Base-by-base conservation (phyloP, 768 basidiomycete species). In the Erythrobasidium yunnanense region DNA sequence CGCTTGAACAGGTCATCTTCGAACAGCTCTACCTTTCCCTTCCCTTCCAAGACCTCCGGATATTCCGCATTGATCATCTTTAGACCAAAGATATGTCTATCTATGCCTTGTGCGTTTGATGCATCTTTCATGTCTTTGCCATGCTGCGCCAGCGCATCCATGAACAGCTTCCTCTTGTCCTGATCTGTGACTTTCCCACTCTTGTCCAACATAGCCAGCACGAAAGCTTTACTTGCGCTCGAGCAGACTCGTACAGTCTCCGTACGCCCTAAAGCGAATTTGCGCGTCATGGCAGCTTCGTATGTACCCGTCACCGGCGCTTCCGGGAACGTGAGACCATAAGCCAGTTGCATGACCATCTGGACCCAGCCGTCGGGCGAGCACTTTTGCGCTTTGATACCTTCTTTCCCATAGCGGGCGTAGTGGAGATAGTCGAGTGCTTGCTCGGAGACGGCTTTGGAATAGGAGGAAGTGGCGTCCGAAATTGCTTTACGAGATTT, bases 331-430 rank as follows among this genome's bases (percentile, higher is more conserved):
- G 91, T 83, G 78, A 91, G 90, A 76, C 86, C 83, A 80, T 88
- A 96, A 20, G 92, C 93, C 50, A 97, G 85, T 77, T 97, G 93
- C 79, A 92, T 97, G 71, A 92, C 85, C 65, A 97, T 81, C 78
- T 99, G 95, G 2, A 66, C 63, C 85, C 91, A 91, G 15, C 91
- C 93, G 72, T 99, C 95, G 0, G 73, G 73, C 1, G 60, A 63
- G n/a, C 49, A 53, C 58, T 70, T 70, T 58, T 54, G 55, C 58
- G 52, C 81, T 79, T 96, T 97, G 78, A 92, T 88, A 68, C 82
- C 77, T 69, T 82, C 79, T 78, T 93, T 93, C 66, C 95, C 95
- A 74, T 93, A 96, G 5, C 83, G 84, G 71, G 84, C 83, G 70
- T 90, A 91, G 73, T 89, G 84, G 45, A 88, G 77, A 46, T 88